Percentiles rank a stretch among this genome's conserved stretches.
phyloP scores from a whole-genome alignment of 352 stramenopile species.

The Globisporangium mamillatum region DNA sequence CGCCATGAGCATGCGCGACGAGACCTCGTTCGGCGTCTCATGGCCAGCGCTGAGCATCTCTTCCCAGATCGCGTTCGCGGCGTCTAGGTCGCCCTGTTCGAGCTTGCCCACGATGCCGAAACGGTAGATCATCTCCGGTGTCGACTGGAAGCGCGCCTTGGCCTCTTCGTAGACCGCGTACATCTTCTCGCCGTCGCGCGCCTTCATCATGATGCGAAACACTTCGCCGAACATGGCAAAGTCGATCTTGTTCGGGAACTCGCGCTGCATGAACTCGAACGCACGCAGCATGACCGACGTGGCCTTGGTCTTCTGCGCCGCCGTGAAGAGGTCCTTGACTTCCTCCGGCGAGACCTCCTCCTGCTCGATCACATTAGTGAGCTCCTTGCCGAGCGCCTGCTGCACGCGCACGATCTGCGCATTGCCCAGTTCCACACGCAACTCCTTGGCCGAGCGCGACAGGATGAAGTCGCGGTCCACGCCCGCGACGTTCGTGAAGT shows the following conservation, averaged over 20 bases:
- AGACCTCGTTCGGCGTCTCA: conserved; percentile 66
- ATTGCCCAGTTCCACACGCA: conserved; percentile 36
- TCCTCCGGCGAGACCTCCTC: conserved; percentile 43
- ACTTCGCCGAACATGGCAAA: conserved; percentile 65
- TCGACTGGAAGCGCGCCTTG: conserved; percentile 36
- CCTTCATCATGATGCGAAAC: conserved; percentile 48
- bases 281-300: conserved; percentile 46
- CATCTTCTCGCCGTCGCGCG: conserved; percentile 35
- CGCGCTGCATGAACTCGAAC: conserved; percentile 44
- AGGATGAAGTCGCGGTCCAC: conserved; percentile 48
- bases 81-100: conserved; percentile 44
- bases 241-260: conserved; percentile 44
- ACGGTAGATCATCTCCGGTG: conserved; percentile 71
- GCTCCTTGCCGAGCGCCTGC: conserved; percentile 37
- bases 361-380: conserved; percentile 27
- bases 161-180: conserved; percentile 46
- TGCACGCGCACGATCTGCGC: conserved; percentile 31
- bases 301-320: conserved; percentile 45
- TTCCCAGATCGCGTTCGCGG: conserved; percentile 39
- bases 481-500: conserved; percentile 42
- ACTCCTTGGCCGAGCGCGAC: conserved; percentile 30
- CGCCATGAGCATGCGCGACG: conserved; percentile 56
- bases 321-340: conserved; percentile 55
- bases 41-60: conserved; percentile 53
- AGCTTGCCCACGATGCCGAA: conserved; percentile 64